A percentile compares a stretch with the other conserved stretches of the same genome.
Evolutionary conservation across 805 yeast genomes (phyloP).

Genomic region (Starmera caribaea): DNA sequence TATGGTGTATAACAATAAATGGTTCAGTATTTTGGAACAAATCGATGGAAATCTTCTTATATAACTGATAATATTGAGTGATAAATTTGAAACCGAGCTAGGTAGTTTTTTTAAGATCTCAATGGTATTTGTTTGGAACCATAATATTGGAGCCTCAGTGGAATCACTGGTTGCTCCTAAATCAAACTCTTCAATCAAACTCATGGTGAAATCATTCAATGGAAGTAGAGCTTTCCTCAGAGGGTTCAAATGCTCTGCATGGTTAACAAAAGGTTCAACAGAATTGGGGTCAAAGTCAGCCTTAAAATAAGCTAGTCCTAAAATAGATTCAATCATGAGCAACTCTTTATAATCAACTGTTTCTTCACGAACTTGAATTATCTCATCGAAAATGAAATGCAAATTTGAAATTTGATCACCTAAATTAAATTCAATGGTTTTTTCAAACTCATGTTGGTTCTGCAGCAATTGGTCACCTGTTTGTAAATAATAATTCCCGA

Average conservation of each 20-base stretch:
- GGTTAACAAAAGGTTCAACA: conserved; percentile 4
- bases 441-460: conserved; percentile 3
- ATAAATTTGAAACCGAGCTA: no score
- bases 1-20: no score
- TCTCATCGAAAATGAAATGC: conserved; percentile 18
- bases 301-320: conserved; percentile 29
- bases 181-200: conserved; percentile 3
- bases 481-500: neutral
- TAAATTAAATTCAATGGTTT: conserved; percentile 9
- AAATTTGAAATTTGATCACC: conserved; percentile 12
- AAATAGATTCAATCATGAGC: conserved; percentile 26
- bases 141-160: no score
- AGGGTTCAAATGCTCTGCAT: conserved; percentile 8
- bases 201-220: conserved; percentile 10
- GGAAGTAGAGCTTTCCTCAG: conserved; percentile 3
- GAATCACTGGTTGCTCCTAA: neutral
- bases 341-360: conserved; percentile 11
- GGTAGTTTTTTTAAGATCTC: no score
- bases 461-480: neutral
- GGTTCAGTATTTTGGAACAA: no score
- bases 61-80: no score
- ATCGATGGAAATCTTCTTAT: no score
- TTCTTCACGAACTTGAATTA: conserved; percentile 13
- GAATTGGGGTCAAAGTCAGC: conserved; percentile 9
- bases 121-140: no score